Evolutionary conservation across 2,329 filamentous ascomycete species (phyloP).

Genomic region (Microsporum ferrugineum): DNA sequence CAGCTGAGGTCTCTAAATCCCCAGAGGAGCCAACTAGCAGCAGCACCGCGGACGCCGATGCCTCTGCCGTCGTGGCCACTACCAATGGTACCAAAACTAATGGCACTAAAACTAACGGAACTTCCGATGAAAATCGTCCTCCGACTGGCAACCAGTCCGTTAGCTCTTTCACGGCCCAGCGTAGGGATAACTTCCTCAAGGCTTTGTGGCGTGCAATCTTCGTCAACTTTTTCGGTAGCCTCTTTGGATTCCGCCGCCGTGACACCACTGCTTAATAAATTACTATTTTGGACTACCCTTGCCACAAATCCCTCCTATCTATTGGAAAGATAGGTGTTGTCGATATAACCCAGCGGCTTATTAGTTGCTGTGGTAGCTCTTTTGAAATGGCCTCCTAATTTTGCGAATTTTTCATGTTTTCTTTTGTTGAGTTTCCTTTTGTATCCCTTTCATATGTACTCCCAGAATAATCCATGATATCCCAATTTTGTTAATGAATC

Average conservation of each 20-base stretch:
- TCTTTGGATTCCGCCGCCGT: slow-evolving; percentile 32
- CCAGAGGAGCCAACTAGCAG: slow-evolving; percentile 12
- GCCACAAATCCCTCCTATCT: neutral
- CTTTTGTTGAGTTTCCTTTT: slow-evolving; percentile 15
- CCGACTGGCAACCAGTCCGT: slow-evolving; percentile 26
- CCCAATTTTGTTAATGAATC: slow-evolving; percentile 1
- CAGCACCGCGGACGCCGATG: neutral
- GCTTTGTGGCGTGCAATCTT: slow-evolving; percentile 32
- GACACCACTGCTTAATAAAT: neutral
- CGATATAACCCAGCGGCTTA: slow-evolving; percentile 7
- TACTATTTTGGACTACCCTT: neutral
- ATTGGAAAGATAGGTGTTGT: neutral
- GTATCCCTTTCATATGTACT: slow-evolving; percentile 11
- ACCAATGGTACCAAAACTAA: slow-evolving; percentile 14
- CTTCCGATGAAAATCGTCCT: slow-evolving; percentile 7
- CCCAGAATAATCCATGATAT: slow-evolving; percentile 1
- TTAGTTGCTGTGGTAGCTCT: slow-evolving; percentile 21
- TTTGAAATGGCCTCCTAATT: slow-evolving; percentile 11
- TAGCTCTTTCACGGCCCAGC: slow-evolving; percentile 26
- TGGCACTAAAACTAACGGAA: neutral
- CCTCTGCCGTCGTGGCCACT: slow-evolving; percentile 6
- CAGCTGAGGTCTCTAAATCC: slow-evolving; percentile 8
- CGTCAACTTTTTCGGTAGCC: slow-evolving; percentile 29
- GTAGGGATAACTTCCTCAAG: slow-evolving; percentile 32
- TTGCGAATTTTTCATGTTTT: slow-evolving; percentile 20